Base-by-base conservation (phyloP, 257 asterid species). In the Nicotiana tomentosiformis region DNA sequence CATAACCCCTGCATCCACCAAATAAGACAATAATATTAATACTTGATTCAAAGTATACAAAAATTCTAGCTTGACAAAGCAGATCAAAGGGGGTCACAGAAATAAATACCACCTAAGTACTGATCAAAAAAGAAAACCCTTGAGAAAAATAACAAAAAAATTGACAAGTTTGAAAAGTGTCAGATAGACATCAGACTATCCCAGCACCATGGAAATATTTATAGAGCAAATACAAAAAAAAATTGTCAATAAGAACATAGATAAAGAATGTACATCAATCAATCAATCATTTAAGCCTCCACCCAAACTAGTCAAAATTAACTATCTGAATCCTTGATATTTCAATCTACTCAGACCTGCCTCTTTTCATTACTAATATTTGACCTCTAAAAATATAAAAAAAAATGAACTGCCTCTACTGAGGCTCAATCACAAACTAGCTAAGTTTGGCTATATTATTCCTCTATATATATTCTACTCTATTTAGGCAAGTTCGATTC, bases 1-100 rank as follows among this genome's bases (percentile, higher is more conserved):
- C 89, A 30, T 88, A 88, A 77, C 91, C 91, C 82, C 91, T 88
- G 60, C 78, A 70, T 70, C 60, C 35, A 43, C 58, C 60, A 23
- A 70, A 43, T n/a, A 43, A 1, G 78, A 70, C 35, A 9, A 35
- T 1, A 7, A 53, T 11, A 51, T 14, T 10, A 68, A 11, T 18
- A 68, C 5, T 68, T 35, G 43, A 37, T 55, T 18, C 56, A 15
- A 69, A 69, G 7, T 23, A 64, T 3, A 30, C 72, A 62, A 65
- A 66, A 30, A 1, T 30, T 10, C 11, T 12, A 30, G 43, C 70
- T 65, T 65, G 43, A 65, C 8, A n/a, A 65, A 30, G 20, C 11
- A 65, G n/a, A n/a, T 29, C n/a, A 7, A 29, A 65, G 32, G 70
- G 43, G n/a, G 11, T 65, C 43, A 65, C 15, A 29, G 32, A 30